Percentiles rank a stretch among this genome's conserved stretches.
Evolutionary conservation across 257 asterid species (phyloP).

Genomic region (Cynanchum wilfordii): DNA sequence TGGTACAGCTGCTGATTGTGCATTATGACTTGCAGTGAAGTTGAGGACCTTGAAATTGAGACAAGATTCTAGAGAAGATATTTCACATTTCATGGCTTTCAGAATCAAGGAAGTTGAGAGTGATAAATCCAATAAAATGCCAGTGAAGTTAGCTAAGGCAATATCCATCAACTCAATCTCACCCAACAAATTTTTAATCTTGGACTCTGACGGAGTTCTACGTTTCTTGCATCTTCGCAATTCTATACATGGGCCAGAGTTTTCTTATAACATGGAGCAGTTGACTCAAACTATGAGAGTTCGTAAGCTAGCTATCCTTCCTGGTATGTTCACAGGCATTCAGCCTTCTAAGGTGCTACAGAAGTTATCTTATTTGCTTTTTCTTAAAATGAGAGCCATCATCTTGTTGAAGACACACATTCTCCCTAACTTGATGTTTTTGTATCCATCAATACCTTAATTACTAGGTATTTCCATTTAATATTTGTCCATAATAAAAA

Average conservation of each 20-base stretch:
- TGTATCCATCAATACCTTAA: not conserved
- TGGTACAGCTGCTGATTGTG: conserved; percentile 63
- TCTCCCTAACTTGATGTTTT: not conserved
- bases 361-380: not conserved
- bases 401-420: not conserved
- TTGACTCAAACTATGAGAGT: conserved; percentile 53
- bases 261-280: conserved; percentile 38
- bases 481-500: not conserved
- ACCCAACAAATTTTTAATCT: conserved; percentile 44
- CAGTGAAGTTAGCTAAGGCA: conserved; percentile 51
- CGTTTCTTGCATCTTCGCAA: conserved; percentile 46
- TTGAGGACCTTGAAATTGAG: conserved; percentile 52
- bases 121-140: conserved; percentile 26
- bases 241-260: conserved; percentile 44
- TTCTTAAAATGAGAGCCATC: not conserved
- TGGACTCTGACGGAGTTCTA: conserved; percentile 68
- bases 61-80: conserved; percentile 55
- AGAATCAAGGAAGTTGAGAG: conserved; percentile 35
- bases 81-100: conserved; percentile 54
- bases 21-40: conserved; percentile 71
- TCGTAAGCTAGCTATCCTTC: conserved; percentile 50
- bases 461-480: not conserved
- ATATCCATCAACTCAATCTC: conserved; percentile 60
- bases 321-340: conserved; percentile 49
- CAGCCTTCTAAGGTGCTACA: conserved; percentile 3